These are phyloP conservation scores for Blepharisma japonicum DNA, from an alignment of 73 alveolate species.

Conservation along the genomic window DNA sequence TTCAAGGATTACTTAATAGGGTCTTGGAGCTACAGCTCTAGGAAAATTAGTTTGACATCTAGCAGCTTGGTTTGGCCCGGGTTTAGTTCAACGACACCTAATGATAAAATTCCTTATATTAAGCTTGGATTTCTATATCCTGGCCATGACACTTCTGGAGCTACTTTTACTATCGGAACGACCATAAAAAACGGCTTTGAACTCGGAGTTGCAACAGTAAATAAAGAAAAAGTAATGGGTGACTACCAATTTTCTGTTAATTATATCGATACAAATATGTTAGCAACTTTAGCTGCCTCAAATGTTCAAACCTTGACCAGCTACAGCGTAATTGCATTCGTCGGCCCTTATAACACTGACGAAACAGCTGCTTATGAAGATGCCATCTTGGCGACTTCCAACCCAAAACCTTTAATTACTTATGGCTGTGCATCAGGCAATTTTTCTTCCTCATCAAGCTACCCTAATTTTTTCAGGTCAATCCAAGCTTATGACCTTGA, in stretches of 20 bases:
- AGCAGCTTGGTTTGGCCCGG: slow-evolving; percentile 21
- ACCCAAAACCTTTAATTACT: background rate
- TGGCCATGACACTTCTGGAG: slow-evolving; percentile 17
- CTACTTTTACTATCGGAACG: background rate
- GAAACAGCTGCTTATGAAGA: background rate
- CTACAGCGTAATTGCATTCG: background rate
- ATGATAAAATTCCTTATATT: background rate
- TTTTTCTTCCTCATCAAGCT: background rate
- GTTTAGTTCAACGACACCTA: slow-evolving; percentile 4
- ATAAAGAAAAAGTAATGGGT: background rate
- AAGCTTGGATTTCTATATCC: slow-evolving; percentile 28
- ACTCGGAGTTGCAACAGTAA: background rate
- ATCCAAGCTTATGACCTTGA: slow-evolving; percentile 4
- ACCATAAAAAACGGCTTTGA: slow-evolving; percentile 2
- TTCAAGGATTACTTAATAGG: slow-evolving; percentile 14
- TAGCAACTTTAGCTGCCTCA: background rate
- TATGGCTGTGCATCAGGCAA: slow-evolving; percentile 3
- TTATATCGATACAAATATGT: background rate
- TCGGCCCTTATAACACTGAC: background rate
- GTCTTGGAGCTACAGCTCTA: background rate
- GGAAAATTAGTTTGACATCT: too few relatives aligned
- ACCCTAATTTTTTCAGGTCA: slow-evolving; percentile 2
- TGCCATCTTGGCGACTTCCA: background rate
- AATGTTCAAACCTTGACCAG: background rate
- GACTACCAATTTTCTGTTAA: background rate